Conservation (phyloP, 306 rosid genomes). For the Cicer chorassanicum region DNA sequence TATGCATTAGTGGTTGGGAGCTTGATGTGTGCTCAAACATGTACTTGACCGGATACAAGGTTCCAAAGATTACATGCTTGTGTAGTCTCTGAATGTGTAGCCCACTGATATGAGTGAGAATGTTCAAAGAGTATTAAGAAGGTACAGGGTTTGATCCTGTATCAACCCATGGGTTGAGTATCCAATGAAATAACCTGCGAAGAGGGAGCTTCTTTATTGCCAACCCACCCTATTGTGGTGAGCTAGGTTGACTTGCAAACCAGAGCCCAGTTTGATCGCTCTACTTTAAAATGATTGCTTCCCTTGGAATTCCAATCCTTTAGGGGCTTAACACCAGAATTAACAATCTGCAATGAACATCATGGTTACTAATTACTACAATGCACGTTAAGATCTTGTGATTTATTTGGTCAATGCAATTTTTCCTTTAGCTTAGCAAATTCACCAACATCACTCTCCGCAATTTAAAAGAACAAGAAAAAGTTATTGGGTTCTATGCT, state of each 20-base stretch:
- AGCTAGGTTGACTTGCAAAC: neutral
- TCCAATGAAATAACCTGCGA: neutral
- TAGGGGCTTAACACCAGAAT: slow-evolving; percentile 14
- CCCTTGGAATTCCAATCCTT: slow-evolving; percentile 23
- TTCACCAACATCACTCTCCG: neutral
- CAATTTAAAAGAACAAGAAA: neutral
- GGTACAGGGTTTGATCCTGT: neutral
- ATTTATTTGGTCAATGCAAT: slow-evolving; percentile 15
- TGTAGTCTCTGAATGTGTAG: too few relatives aligned
- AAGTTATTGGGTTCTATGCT: neutral
- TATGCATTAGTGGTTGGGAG: too few relatives aligned
- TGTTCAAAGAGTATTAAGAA: too few relatives aligned
- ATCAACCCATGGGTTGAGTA: neutral
- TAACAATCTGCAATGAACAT: slow-evolving; percentile 7
- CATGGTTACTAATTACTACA: slow-evolving; percentile 27
- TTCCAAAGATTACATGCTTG: too few relatives aligned
- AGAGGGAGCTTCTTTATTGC: neutral
- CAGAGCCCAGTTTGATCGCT: neutral
- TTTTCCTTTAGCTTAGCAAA: slow-evolving; percentile 24
- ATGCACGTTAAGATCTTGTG: slow-evolving; percentile 25
- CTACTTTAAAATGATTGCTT: slow-evolving; percentile 7
- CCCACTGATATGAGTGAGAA: too few relatives aligned
- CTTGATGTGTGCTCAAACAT: too few relatives aligned
- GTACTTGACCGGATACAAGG: too few relatives aligned
- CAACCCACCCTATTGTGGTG: neutral